Base-by-base conservation (phyloP, 371 early-diverging fungal species). In the Apophysomyces trapeziformis region DNA sequence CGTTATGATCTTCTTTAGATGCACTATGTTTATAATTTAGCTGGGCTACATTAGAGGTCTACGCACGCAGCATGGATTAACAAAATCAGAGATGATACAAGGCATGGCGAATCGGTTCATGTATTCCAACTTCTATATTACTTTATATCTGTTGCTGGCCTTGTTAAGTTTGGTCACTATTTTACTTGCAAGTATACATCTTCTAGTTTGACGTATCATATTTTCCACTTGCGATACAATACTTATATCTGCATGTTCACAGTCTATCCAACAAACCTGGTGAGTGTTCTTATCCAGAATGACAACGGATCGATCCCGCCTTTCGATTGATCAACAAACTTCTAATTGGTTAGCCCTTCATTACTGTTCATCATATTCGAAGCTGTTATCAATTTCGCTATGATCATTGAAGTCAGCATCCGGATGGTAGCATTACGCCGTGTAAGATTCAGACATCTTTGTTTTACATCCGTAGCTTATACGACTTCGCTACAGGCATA, bases 21-120 rank as follows among this genome's bases (percentile, higher is more conserved):
- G 18, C 16, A 13, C 26, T 18, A 46, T 38, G 62, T 46, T 47
- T 46, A 58, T 13, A 21, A 13, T 61, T 4, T 21, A 9, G 18
- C 13, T 32, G 18, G 13, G 4, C 8, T 36, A 7, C 11, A 8
- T 26, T 11, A 60, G 35, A 66, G 13, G 14, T 44, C 32, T 67
- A 38, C 71, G 80, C 26, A 80, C 84, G 35, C 84, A 81, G 56
- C 85, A 87, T 73, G 71, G 85, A 12, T 75, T 91, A 32, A 82
- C 87, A 39, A 74, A 80, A 38, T 79, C 84, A 11, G 93, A 93
- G 71, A 72, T 90, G 54, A 76, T 93, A 12, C 81, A 87, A 64
- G 87, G 89, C 46, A 78, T 91, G 64, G 92, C 93, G 57, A 93
- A 90, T 73, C 71, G 92, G n/a, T 85, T 93, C 70, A 85, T 93